Evolutionary conservation across 495 filamentous ascomycete genomes (phyloP).

Genomic region (Neurospora sp.): DNA sequence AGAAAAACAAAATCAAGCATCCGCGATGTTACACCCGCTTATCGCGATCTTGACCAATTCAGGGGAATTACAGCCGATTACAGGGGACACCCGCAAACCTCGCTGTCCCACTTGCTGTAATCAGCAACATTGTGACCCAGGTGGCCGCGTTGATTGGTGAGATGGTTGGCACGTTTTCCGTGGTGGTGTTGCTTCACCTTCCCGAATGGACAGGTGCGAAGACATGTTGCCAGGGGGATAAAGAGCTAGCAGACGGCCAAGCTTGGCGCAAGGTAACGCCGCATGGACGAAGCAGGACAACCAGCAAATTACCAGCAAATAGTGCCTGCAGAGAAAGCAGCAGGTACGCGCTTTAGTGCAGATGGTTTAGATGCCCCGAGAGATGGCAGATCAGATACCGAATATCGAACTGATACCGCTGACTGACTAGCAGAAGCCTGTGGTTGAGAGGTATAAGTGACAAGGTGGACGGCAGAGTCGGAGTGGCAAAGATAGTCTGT

Average conservation of each 20-base stretch:
- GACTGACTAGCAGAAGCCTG: background rate
- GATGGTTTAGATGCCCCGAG: background rate
- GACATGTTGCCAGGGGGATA: background rate
- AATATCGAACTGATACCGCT: background rate
- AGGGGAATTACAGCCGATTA: background rate
- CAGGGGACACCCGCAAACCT: background rate
- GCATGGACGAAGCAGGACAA: background rate
- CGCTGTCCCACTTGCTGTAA: background rate
- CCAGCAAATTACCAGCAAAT: background rate
- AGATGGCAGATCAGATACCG: background rate
- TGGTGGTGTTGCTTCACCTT: conserved; percentile 2
- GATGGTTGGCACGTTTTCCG: conserved; percentile 4
- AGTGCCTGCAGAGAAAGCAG: background rate
- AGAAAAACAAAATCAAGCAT: background rate
- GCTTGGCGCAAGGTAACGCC: background rate
- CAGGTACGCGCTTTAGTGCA: background rate
- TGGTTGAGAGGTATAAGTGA: background rate
- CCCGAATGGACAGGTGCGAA: conserved; percentile 11
- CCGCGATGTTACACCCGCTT: background rate
- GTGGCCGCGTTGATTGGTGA: background rate
- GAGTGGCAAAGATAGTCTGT: background rate
- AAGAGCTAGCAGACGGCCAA: background rate
- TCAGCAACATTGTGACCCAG: background rate
- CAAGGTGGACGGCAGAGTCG: background rate
- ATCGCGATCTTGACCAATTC: conserved; percentile 1